Base-by-base conservation (phyloP, 495 filamentous ascomycete species). In the Glarea lozoyensis region DNA sequence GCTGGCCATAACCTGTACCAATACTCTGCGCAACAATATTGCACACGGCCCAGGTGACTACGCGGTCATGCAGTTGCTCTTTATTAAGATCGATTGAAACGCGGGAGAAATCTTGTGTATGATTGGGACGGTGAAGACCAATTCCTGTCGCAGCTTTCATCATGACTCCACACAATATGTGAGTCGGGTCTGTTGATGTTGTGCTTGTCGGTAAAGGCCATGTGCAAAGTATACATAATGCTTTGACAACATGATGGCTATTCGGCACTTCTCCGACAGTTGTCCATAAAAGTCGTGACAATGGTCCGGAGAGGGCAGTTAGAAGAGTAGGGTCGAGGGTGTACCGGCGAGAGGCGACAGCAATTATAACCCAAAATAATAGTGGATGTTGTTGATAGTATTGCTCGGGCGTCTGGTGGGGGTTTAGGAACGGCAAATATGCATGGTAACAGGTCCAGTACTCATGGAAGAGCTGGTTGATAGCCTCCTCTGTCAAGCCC, bases 11-110 rank as follows among this genome's bases (percentile, higher is more conserved):
- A 12, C 87, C 88, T 6, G 88, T 95, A 7, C 86, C 84, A 43
- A 93, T 81, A 40, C 82, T 85, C 60, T 94, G 88, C n/a, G 87
- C 81, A 34, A 94, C 87, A 54, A 92, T 86, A 57, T 95, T 95
- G 56, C 86, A 90, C 10, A 86, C 80, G 12, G 87, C 88, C 88
- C 88, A 95, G 0, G 88, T 95, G 45, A 78, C 76, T 33, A 94
- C 79, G 41, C 89, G 76, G 55, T 95, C 88, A 50, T 80, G 75
- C 42, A 95, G 68, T 48, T 94, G 86, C 50, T 89, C 85, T 45
- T 85, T 83, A 49, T 84, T 84, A 24, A 94, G 72, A 50, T 90
- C 82, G 13, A 94, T 77, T 3, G 79, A 78, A 30, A 86, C 83
- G 17, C 86, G 77, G 19, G 83, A 84, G 61, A 94, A 95, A 62